A percentile compares a stretch with the other conserved stretches of the same genome.
Evolutionary conservation across 2,329 filamentous ascomycete species (phyloP).

Genomic region (Helotiales sp.): DNA sequence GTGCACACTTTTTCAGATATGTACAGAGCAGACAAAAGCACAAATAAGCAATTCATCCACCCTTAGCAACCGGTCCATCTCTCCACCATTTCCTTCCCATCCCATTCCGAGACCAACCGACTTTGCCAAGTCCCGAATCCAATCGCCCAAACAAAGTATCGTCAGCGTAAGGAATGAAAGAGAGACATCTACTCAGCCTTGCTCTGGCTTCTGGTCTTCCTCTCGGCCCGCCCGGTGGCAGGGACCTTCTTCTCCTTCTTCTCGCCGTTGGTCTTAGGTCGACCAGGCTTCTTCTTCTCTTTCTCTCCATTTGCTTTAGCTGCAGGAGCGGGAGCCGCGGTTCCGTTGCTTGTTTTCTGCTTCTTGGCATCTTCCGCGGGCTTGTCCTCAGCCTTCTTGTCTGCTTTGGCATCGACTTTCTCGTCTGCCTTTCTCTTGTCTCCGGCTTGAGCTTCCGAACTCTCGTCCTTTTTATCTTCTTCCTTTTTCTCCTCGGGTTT

Average conservation of each 20-base stretch:
- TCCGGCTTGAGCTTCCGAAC: slow-evolving; percentile 33
- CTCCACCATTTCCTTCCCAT: not conserved
- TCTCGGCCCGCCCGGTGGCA: slow-evolving; percentile 34
- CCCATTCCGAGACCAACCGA: slow-evolving; percentile 9
- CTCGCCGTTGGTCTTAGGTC: slow-evolving; percentile 33
- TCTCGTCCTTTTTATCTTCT: slow-evolving; percentile 15
- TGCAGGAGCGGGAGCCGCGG: slow-evolving; percentile 13
- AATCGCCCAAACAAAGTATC: slow-evolving; percentile 17
- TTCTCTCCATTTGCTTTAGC: slow-evolving; percentile 23
- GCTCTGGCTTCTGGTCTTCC: slow-evolving; percentile 41
- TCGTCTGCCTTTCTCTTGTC: slow-evolving; percentile 40
- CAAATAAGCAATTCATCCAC: slow-evolving; percentile 2
- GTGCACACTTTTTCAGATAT: slow-evolving; percentile 16
- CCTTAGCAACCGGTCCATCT: not conserved
- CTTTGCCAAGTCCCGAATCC: slow-evolving; percentile 18
- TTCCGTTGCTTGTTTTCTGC: slow-evolving; percentile 31
- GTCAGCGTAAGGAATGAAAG: slow-evolving; percentile 4
- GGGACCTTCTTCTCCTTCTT: slow-evolving; percentile 40
- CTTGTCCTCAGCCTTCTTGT: slow-evolving; percentile 25
- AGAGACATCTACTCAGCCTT: slow-evolving; percentile 16
- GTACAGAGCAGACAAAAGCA: slow-evolving; percentile 19
- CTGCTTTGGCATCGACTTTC: slow-evolving; percentile 26
- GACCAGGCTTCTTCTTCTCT: slow-evolving; percentile 38
- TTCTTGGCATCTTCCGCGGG: slow-evolving; percentile 30
- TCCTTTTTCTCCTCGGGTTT: slow-evolving; percentile 45